Percentiles rank a stretch among this genome's conserved stretches.
These are phyloP conservation scores for Phytopythium aichiense DNA, from an alignment of 352 stramenopile genomes.

Conservation along the genomic window DNA sequence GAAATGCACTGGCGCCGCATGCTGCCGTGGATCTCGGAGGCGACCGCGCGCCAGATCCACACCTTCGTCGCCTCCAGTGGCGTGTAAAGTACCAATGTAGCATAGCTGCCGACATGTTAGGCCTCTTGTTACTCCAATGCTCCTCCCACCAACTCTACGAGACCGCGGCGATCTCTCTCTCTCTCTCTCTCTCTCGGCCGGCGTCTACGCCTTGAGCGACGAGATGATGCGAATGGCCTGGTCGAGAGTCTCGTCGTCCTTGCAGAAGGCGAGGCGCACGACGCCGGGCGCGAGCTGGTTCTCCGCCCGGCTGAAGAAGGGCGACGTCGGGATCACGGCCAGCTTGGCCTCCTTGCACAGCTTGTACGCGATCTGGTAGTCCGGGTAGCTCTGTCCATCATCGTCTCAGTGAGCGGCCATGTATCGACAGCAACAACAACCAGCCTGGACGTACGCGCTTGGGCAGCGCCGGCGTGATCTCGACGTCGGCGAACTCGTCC, in stretches of 20 bases:
- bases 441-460: constrained; percentile 38
- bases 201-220: constrained; percentile 25
- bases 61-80: constrained; percentile 32
- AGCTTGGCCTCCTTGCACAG: constrained; percentile 89
- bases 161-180: too few relatives aligned
- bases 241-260: constrained; percentile 92
- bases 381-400: constrained; percentile 57
- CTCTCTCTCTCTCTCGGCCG: too few relatives aligned
- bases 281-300: constrained; percentile 71
- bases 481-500: constrained; percentile 60
- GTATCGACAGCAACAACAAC: too few relatives aligned
- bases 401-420: too few relatives aligned
- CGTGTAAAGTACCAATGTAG: constrained; percentile 5
- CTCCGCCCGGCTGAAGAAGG: constrained; percentile 90
- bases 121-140: neutral
- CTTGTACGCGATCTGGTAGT: constrained; percentile 89
- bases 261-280: constrained; percentile 95
- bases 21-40: constrained; percentile 73
- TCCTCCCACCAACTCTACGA: too few relatives aligned
- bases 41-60: constrained; percentile 44
- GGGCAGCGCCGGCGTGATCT: constrained; percentile 42
- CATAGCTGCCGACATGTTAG: neutral
- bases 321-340: constrained; percentile 91
- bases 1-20: constrained; percentile 84
- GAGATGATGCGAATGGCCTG: constrained; percentile 81